These are phyloP conservation scores for Skeletonema menzelii DNA, from an alignment of 108 stramenopile genomes.

Conservation along the genomic window DNA sequence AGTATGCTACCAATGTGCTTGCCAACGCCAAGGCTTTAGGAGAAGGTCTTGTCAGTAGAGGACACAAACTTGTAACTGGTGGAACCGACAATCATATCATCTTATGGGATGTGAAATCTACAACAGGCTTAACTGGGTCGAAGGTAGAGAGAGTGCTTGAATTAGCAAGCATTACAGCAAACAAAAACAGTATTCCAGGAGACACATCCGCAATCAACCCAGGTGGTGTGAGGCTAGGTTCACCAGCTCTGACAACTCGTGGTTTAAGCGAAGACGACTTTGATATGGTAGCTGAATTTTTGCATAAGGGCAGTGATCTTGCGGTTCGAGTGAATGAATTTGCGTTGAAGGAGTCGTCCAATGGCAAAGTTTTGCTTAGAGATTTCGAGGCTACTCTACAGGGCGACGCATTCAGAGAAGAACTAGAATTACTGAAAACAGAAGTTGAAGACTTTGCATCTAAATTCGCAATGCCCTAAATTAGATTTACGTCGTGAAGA, in stretches of 20 bases:
- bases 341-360: conserved; percentile 59
- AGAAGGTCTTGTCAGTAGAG: conserved; percentile 70
- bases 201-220: conserved; percentile 97
- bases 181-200: conserved; percentile 98
- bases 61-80: conserved; percentile 94
- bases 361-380: conserved; percentile 74
- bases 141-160: conserved; percentile 98
- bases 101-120: conserved; percentile 96
- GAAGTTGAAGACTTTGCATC: conserved; percentile 83
- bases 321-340: conserved; percentile 75
- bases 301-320: conserved; percentile 89
- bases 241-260: conserved; percentile 92
- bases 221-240: conserved; percentile 97
- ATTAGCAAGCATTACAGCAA: conserved; percentile 92
- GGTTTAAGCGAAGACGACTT: conserved; percentile 91
- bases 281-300: conserved; percentile 94
- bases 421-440: conserved; percentile 51
- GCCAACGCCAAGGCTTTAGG: conserved; percentile 93
- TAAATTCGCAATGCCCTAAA: conserved; percentile 79
- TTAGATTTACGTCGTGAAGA: conserved; percentile 76
- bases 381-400: conserved; percentile 71
- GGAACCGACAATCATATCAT: conserved; percentile 99
- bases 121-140: conserved; percentile 90
- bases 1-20: conserved; percentile 85
- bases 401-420: conserved; percentile 33